Evolutionary conservation across 2,329 filamentous ascomycete species (phyloP).

Genomic region (Calonectria naviculata): DNA sequence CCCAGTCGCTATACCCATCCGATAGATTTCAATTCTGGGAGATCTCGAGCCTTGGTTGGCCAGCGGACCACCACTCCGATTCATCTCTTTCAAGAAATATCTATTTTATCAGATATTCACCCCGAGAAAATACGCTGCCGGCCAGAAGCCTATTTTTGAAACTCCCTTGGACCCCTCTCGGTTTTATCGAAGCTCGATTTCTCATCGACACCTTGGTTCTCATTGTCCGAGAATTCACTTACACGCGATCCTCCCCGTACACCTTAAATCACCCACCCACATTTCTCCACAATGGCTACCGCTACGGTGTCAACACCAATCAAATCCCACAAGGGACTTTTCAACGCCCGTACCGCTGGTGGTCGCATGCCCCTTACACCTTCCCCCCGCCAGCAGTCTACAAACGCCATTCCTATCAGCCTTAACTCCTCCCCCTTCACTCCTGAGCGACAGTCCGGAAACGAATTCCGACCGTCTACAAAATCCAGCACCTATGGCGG

Average conservation of each 20-base stretch:
- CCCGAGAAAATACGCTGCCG: conserved; percentile 62
- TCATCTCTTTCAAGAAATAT: conserved; percentile 53
- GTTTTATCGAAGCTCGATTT: conserved; percentile 52
- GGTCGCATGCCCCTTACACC: conserved; percentile 95
- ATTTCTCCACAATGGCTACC: conserved; percentile 76
- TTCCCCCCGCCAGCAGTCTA: conserved; percentile 79
- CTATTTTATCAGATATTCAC: conserved; percentile 60
- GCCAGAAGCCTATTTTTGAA: no score
- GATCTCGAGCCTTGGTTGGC: conserved; percentile 58
- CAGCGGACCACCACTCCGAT: conserved; percentile 62
- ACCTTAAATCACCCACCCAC: conserved; percentile 18
- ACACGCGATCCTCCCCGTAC: conserved; percentile 24
- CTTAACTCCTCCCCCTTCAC: conserved; percentile 81
- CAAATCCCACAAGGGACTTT: conserved; percentile 94
- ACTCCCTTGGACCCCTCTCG: conserved; percentile 69
- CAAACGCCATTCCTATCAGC: conserved; percentile 60
- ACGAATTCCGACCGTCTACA: conserved; percentile 63
- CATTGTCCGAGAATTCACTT: conserved; percentile 49
- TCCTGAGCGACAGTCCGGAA: conserved; percentile 69
- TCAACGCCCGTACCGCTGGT: conserved; percentile 92
- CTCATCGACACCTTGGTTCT: conserved; percentile 59
- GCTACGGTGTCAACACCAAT: conserved; percentile 86
- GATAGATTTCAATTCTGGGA: conserved; percentile 53
- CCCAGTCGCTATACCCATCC: conserved; percentile 35
- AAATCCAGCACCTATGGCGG: conserved; percentile 85